Evolutionary conservation across 768 basidiomycete species (phyloP), one percentile per base, ranked within the genome.

Genomic region (Hebeloma cylindrosporum): DNA sequence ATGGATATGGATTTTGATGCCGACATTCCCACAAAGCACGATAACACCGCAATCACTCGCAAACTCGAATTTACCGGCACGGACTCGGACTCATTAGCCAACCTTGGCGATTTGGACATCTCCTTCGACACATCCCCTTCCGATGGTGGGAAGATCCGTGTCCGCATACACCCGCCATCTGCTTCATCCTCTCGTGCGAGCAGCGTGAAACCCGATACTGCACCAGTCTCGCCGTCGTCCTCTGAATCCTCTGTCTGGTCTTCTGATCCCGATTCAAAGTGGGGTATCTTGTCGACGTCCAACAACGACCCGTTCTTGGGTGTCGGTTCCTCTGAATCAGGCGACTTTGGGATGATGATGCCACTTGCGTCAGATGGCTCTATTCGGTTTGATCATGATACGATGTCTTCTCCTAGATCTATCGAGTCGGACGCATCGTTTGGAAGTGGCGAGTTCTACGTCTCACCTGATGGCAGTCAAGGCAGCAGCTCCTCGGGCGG

Each of bases 291-390:
- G n/a, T n/a, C n/a, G n/a, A n/a, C n/a, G n/a, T n/a, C n/a, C n/a
- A n/a, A n/a, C n/a, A n/a, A n/a, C n/a, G n/a, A n/a, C n/a, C n/a
- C 82, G 23, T 88, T 88, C 66, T 67, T 83, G 36, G 79, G 80
- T 34, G 58, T 80, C 13, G n/a, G n/a, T 41, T 50, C 58, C 28
- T 50, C 53, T 21, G 52, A 59, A 34, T 33, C 35, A 14, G 59
- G 63, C 52, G 67, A 72, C 50, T 74, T 69, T 52, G 60, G 64
- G 20, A 59, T n/a, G n/a, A n/a, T n/a, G n/a, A n/a, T 67, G 48
- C 52, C 67, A 16, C 69, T 65, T 47, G 37, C 65, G 22, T 51
- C 59, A n/a, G 63, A 67, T 31, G 65, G 63, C 45, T 66, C 63
- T 40, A 59, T 39, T 39, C 6, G 37, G 26, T 25, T 22, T 39